Percentiles rank a stretch among this genome's conserved stretches.
These are phyloP conservation scores for Fragosphaeria purpurea DNA, from an alignment of 2,329 filamentous ascomycete species.

Conservation along the genomic window DNA sequence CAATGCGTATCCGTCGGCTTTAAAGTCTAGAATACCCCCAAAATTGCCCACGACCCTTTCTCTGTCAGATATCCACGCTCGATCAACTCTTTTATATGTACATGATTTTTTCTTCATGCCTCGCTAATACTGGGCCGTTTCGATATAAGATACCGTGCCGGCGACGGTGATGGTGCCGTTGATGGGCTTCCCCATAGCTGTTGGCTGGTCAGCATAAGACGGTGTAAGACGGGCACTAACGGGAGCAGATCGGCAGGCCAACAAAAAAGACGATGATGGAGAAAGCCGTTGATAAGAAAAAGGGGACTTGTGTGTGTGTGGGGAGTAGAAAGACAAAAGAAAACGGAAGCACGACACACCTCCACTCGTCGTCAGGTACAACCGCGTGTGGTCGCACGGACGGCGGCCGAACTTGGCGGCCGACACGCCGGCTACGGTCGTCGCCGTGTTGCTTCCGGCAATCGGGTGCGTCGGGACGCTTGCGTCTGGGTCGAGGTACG, in stretches of 20 bases:
- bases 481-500: conserved; percentile 12
- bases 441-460: conserved; percentile 3
- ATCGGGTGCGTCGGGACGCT: conserved; percentile 6
- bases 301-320: no score
- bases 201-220: conserved; percentile 11
- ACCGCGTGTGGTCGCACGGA: background rate
- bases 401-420: conserved; percentile 3
- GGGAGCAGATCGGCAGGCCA: no score
- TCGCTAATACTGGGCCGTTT: conserved; percentile 4
- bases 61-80: no score
- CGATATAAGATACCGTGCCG: conserved; percentile 20
- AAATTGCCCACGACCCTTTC: no score
- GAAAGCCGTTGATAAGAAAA: conserved; percentile 28
- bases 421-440: conserved; percentile 1
- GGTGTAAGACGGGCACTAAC: no score
- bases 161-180: conserved; percentile 31
- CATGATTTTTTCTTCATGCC: no score
- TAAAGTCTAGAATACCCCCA: no score
- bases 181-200: conserved; percentile 29
- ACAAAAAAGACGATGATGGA: conserved; percentile 23
- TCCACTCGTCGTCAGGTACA: conserved; percentile 4
- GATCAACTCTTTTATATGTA: no score
- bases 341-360: background rate
- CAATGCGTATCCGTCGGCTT: no score
- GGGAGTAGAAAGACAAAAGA: conserved; percentile 25